Evolutionary conservation across 352 stramenopile species (phyloP), one percentile per base, ranked within the genome.

Genomic region (Globisporangium polare): DNA sequence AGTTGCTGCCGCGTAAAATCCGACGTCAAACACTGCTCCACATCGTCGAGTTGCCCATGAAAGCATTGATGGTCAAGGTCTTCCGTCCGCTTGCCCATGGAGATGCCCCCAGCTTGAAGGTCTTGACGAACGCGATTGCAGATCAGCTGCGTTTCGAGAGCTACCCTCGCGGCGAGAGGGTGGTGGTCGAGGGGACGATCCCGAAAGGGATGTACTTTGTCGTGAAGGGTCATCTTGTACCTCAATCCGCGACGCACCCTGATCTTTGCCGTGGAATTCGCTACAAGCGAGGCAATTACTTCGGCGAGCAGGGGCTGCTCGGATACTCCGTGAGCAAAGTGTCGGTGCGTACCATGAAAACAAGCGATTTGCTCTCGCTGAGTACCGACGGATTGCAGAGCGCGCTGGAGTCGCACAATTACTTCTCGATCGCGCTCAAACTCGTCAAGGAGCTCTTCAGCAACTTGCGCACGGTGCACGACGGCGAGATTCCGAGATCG

Each of bases 201-300:
- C 69, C 75, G 2, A 86, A 82, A 39, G 71, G 77, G 26, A 87
- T 90, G 78, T 92, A 84, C 65, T 90, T 92, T 50, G 78, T 92
- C 22, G 71, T 87, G 6, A 78, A 82, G 46, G 82, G 82, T 1
- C 29, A 77, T 22, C 63, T 92, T 0, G 53, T 82, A 0, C 66
- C 26, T 31, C 58, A 12, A 43, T 55, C 49, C 18, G 18, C 27
- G 37, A 41, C 27, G 9, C 27, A 41, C 27, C 22, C 49, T 55
- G 3, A 55, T 17, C 49, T 39, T 27, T 55, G 49, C 18, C 49
- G 26, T 15, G 27, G 27, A 41, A 22, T 9, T 37, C 49, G 49
- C 49, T 55, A 55, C 49, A 55, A 55, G 27, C 35, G 22, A 55
- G 82, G 82, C 0, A 77, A 83, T 52, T 89, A 61, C 62, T 89